A percentile compares a stretch with the other conserved stretches of the same genome.
Evolutionary conservation across 2,329 filamentous ascomycete genomes (phyloP).

Genomic region (Shiraia bambusicola): DNA sequence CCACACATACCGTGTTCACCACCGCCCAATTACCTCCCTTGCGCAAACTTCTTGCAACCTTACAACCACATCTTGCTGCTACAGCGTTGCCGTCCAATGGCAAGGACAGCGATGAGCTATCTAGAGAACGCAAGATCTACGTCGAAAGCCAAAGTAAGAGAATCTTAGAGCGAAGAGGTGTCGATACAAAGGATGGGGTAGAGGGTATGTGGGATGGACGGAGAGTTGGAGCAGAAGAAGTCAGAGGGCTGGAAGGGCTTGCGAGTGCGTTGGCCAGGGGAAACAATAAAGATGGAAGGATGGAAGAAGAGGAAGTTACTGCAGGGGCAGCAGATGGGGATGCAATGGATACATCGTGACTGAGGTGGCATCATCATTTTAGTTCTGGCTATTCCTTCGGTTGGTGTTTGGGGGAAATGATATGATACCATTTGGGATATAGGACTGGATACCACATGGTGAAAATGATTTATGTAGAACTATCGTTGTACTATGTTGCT

Average conservation of each 20-base stretch:
- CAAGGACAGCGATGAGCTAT: conserved; percentile 47
- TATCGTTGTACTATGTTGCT: no score
- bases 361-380: not conserved
- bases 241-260: conserved; percentile 34
- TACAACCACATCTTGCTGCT: conserved; percentile 64
- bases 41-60: conserved; percentile 65
- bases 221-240: conserved; percentile 30
- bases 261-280: conserved; percentile 18
- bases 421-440: conserved; percentile 7
- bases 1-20: conserved; percentile 74
- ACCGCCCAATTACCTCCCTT: conserved; percentile 81
- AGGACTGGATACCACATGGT: not conserved
- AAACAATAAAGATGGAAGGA: not conserved
- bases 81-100: conserved; percentile 31
- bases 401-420: not conserved
- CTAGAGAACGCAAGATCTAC: conserved; percentile 74
- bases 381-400: not conserved
- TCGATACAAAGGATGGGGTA: conserved; percentile 54
- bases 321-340: conserved; percentile 16
- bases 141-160: conserved; percentile 77
- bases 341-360: conserved; percentile 28
- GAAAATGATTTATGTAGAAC: no score
- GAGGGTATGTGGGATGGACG: conserved; percentile 32
- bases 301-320: not conserved
- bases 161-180: conserved; percentile 72